Evolutionary conservation across 2,329 filamentous ascomycete species (phyloP).

Genomic region (Colletotrichum tamarilloi): DNA sequence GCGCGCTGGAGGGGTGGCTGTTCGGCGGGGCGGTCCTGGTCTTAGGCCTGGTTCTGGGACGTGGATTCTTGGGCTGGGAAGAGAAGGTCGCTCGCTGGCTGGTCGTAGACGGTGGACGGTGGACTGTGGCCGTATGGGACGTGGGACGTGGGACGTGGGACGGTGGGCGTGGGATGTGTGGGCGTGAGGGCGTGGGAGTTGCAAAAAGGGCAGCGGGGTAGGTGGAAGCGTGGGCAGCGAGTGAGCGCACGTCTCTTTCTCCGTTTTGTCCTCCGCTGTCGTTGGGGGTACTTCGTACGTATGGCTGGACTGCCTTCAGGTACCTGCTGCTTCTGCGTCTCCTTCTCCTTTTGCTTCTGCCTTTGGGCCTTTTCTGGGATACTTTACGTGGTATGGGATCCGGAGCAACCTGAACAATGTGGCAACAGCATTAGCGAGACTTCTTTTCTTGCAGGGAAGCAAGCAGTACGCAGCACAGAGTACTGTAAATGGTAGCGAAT

Average conservation of each 20-base stretch:
- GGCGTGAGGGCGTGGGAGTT: slow-evolving; percentile 13
- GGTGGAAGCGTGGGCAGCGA: slow-evolving; percentile 18
- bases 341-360: background rate
- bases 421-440: slow-evolving; percentile 31
- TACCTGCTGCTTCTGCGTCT: background rate
- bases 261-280: background rate
- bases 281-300: background rate
- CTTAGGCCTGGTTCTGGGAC: background rate
- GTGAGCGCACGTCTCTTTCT: slow-evolving; percentile 18
- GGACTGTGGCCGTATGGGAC: slow-evolving; percentile 8
- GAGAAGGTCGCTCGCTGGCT: background rate
- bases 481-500: background rate
- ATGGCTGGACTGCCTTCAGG: background rate
- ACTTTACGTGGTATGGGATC: background rate
- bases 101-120: background rate
- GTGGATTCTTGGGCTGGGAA: background rate
- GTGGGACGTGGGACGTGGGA: slow-evolving; percentile 11
- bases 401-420: slow-evolving; percentile 25
- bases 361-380: slow-evolving; percentile 28
- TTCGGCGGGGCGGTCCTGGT: slow-evolving; percentile 26
- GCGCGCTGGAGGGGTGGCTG: slow-evolving; percentile 28
- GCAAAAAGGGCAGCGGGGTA: slow-evolving; percentile 27
- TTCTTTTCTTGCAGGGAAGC: slow-evolving; percentile 18
- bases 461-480: background rate
- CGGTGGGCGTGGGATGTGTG: slow-evolving; percentile 7